Conservation (phyloP, 1,139 yeast genomes). For the Yamadazyma triangularis region DNA sequence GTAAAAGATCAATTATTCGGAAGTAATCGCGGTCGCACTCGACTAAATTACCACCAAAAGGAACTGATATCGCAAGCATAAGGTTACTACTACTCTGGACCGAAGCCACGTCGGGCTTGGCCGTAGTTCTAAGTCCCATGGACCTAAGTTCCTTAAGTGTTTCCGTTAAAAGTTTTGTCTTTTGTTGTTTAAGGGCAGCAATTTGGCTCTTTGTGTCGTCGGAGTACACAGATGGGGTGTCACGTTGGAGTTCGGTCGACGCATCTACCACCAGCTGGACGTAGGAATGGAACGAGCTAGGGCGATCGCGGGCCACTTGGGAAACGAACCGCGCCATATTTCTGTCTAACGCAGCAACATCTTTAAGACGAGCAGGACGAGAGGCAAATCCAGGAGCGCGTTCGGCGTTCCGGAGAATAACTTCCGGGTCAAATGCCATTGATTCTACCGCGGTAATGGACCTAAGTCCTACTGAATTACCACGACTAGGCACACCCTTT, state of each 20-base stretch:
- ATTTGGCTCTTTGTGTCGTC: conserved; percentile 74
- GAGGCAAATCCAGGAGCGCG: conserved; percentile 43
- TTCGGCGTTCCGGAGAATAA: conserved; percentile 14
- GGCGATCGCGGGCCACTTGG: conserved; percentile 26
- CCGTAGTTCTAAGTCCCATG: conserved; percentile 68
- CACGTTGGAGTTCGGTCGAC: conserved; percentile 60
- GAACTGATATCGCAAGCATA: conserved; percentile 51
- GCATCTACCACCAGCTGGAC: conserved; percentile 53
- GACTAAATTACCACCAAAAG: conserved; percentile 38
- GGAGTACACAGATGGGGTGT: conserved; percentile 68
- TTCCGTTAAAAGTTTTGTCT: conserved; percentile 72
- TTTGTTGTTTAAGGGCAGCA: conserved; percentile 74
- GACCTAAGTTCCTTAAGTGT: conserved; percentile 67
- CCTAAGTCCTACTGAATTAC: conserved; percentile 5
- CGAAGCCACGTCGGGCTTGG: conserved; percentile 59
- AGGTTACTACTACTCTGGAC: conserved; percentile 60
- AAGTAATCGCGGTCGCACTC: conserved; percentile 60
- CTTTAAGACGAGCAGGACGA: conserved; percentile 54
- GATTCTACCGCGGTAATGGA: conserved; percentile 12
- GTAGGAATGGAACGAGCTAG: conserved; percentile 44
- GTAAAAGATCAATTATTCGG: conserved; percentile 72
- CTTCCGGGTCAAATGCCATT: conserved; percentile 12
- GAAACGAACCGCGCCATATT: conserved; percentile 51
- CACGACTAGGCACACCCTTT: conserved; percentile 42
- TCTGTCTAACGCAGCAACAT: conserved; percentile 44